Conservation (phyloP, 2,329 filamentous ascomycete genomes). For the Leptosphaerulina australis region DNA sequence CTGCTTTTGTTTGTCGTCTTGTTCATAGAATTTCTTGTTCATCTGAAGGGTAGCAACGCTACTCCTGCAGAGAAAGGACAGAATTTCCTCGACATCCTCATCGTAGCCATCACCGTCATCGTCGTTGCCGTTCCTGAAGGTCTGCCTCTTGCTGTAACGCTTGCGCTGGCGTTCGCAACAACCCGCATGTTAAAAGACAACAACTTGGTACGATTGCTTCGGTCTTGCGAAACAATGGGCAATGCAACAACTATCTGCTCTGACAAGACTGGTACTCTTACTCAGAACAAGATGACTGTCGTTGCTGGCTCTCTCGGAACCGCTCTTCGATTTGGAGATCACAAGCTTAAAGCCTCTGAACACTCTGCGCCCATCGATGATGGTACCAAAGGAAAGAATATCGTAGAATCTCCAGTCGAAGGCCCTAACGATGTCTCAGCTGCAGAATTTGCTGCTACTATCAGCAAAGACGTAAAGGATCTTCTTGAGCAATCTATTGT, state of each 20-base stretch:
- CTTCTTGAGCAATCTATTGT: conserved; percentile 64
- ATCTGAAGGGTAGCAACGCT: conserved; percentile 61
- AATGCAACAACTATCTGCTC: conserved; percentile 79
- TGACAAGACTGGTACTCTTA: conserved; percentile 57
- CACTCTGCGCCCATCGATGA: conserved; percentile 30
- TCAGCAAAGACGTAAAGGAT: conserved; percentile 60
- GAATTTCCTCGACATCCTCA: conserved; percentile 67
- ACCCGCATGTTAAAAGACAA: conserved; percentile 72
- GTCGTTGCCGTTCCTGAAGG: conserved; percentile 74
- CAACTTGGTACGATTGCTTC: conserved; percentile 70
- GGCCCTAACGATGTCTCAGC: conserved; percentile 57
- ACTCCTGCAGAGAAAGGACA: conserved; percentile 77
- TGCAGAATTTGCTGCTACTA: conserved; percentile 59
- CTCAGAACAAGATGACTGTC: conserved; percentile 61
- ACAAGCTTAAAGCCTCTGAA: conserved; percentile 38
- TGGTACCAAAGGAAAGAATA: conserved; percentile 41
- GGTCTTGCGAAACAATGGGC: conserved; percentile 74
- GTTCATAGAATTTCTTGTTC: conserved; percentile 81
- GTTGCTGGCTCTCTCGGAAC: conserved; percentile 73
- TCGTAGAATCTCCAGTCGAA: conserved; percentile 44
- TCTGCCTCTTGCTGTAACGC: conserved; percentile 69
- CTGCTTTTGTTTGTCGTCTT: conserved; percentile 82
- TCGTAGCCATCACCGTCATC: conserved; percentile 69
- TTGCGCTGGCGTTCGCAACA: conserved; percentile 71
- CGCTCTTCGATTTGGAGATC: conserved; percentile 61